These are phyloP conservation scores for Fonsecaea pugnacius DNA, from an alignment of 2,329 filamentous ascomycete genomes.

Conservation along the genomic window DNA sequence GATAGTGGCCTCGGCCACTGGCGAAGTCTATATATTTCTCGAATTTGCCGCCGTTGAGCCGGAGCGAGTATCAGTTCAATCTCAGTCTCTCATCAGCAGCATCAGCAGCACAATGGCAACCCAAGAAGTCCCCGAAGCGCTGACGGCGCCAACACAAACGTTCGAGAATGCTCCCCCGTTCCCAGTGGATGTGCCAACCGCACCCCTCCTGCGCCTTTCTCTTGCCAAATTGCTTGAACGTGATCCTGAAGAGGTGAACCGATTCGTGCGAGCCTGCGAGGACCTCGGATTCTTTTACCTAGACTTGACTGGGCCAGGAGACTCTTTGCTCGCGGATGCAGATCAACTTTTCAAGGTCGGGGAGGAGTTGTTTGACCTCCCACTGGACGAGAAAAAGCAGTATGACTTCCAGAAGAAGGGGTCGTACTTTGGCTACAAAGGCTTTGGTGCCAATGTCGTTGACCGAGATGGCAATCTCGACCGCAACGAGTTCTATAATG, in stretches of 20 bases:
- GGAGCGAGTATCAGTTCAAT: not conserved
- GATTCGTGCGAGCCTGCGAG: conserved; percentile 47
- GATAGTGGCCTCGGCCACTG: conserved; percentile 11
- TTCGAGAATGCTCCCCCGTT: conserved; percentile 44
- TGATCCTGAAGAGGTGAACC: conserved; percentile 43
- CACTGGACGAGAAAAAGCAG: conserved; percentile 56
- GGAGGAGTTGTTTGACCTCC: conserved; percentile 54
- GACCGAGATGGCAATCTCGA: conserved; percentile 56
- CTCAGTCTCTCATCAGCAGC: not conserved
- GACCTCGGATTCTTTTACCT: conserved; percentile 64
- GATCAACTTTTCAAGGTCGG: conserved; percentile 54
- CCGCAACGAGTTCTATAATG: conserved; percentile 61
- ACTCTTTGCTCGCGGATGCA: conserved; percentile 49
- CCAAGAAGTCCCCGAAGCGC: conserved; percentile 25
- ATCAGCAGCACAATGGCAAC: conserved; percentile 22
- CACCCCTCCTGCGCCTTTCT: conserved; percentile 51
- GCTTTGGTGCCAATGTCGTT: conserved; percentile 52
- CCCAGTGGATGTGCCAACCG: conserved; percentile 48
- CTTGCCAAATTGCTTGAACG: conserved; percentile 45
- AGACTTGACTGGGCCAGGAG: conserved; percentile 51
- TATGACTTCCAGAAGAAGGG: conserved; percentile 58
- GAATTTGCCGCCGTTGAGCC: conserved; percentile 7
- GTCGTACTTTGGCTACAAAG: conserved; percentile 61
- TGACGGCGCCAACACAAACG: conserved; percentile 27
- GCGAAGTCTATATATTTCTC: conserved; percentile 11